Base-by-base conservation (phyloP, 192 early-diverging fungal genomes). In the Coemansia sp. region DNA sequence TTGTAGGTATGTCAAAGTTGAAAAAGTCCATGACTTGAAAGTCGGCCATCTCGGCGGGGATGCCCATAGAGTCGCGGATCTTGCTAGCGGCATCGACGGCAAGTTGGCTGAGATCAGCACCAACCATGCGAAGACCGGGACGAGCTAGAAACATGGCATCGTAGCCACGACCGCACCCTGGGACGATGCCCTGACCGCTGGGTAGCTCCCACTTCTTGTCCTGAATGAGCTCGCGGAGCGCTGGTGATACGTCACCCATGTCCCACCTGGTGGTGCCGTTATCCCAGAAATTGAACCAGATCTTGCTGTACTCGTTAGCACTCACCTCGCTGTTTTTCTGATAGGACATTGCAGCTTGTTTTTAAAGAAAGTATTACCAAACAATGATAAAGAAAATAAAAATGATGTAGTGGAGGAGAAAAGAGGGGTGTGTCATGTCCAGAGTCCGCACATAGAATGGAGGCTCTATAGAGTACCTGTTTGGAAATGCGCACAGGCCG, bases 1-100 rank as follows among this genome's bases (percentile, higher is more conserved):
- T 83, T 2, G 66, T 67, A 11, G 89, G 87, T 1, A 79, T 72
- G 1, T 82, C 69, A 74, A 91, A 92, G 18, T 82, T 82, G 78
- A 92, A 96, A 78, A 96, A 96, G 75, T 96, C 91, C 60, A 77
- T 86, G 1, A 57, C 64, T 15, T 82, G 64, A 66, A 93, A 93
- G 60, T 77, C 78, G 29, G 77, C 90, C 18, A 84, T 66, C 22
- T 79, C 69, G 46, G 72, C 60, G 1, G 87, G 63, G 60, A 77
- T 42, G 0, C 67, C 70, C 29, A 52, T 72, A 3, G 61, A 72
- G 55, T 84, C 72, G n/a, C 76, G 84, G 43, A 86, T 85, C 82
- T 79, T 88, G 61, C 44, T 84, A 33, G 82, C 87, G 62, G 55
- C 81, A 43, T 87, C 85, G 38, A 93, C 85, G 34, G 88, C 91